These are phyloP conservation scores for Salix koriyanagi DNA, from an alignment of 345 rosid species.

Conservation along the genomic window DNA sequence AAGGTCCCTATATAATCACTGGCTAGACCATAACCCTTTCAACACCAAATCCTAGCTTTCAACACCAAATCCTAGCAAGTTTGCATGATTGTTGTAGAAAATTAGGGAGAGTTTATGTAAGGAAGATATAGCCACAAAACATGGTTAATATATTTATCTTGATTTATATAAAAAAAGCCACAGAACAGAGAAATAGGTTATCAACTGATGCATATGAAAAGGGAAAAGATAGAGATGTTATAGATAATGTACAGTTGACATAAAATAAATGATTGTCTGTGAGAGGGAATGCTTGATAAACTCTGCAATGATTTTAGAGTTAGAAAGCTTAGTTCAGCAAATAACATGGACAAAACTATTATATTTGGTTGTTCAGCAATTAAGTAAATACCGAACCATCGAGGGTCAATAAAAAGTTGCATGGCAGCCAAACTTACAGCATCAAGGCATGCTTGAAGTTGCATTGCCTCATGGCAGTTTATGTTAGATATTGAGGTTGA, in stretches of 20 bases:
- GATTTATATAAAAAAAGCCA: too few species aligned
- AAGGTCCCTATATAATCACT: background rate
- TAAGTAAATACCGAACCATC: background rate
- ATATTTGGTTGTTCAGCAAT: background rate
- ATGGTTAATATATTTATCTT: too few species aligned
- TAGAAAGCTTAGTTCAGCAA: background rate
- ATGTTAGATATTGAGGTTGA: slow-evolving; percentile 61
- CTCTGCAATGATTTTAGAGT: background rate
- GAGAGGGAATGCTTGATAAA: background rate
- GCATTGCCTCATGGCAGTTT: slow-evolving; percentile 52
- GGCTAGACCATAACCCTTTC: background rate
- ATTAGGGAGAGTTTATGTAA: background rate
- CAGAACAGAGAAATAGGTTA: background rate
- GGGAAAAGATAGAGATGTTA: background rate
- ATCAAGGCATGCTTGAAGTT: slow-evolving; percentile 92
- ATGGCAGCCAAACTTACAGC: slow-evolving; percentile 47
- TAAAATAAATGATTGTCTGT: background rate
- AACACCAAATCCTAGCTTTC: background rate
- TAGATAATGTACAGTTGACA: background rate
- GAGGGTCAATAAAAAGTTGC: background rate
- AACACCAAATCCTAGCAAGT: background rate
- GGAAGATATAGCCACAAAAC: background rate
- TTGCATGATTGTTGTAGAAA: background rate
- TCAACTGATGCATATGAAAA: background rate
- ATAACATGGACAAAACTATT: background rate